Base-by-base conservation (phyloP, 2,329 filamentous ascomycete species). In the Colletotrichum eremochloae region DNA sequence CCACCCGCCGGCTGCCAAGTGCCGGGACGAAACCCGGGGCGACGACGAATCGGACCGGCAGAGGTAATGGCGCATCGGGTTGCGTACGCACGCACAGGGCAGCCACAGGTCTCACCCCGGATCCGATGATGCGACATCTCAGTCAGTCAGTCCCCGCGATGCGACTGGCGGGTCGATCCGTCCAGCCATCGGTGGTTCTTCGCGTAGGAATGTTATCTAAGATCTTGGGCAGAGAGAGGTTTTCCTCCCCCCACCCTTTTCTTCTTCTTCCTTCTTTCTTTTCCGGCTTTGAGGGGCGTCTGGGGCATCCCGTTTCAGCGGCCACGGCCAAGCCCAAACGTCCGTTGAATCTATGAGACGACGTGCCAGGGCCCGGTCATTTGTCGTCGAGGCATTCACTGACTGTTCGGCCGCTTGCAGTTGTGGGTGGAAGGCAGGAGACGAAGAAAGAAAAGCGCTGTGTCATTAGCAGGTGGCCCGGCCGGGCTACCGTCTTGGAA, bases 121-220 rank as follows among this genome's bases (percentile, higher is more conserved):
- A 63, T 55, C 68, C 65, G 65, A 63, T 60, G 65, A 71, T 68
- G 50, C 68, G 57, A 71, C 50, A 71, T 68, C 58, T 68, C 64
- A 68, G 65, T 52, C 44, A n/a, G 18, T 46, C 18, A 20, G 44
- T 46, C 44, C 57, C 64, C 58, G 57, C 46, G 46, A 42, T 52
- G 56, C 46, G 57, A 71, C 68, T 71, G 68, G 58, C 57, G 68
- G 68, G 64, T 58, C 52, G 52, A 68, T 71, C 57, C 68, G 42
- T 71, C 58, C 52, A 65, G 68, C 65, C 24, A 52, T 68, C 52
- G 68, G 68, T 40, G 48, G 6, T 0, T 29, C 60, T 31, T 46
- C 40, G 62, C 24, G 24, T 24, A 24, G 38, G 36, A 33, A 18
- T 61, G 63, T 24, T 24, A 24, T 24, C 24, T 66, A 48, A 67